Base-by-base conservation (phyloP, 345 rosid genomes). In the Acer negundo region DNA sequence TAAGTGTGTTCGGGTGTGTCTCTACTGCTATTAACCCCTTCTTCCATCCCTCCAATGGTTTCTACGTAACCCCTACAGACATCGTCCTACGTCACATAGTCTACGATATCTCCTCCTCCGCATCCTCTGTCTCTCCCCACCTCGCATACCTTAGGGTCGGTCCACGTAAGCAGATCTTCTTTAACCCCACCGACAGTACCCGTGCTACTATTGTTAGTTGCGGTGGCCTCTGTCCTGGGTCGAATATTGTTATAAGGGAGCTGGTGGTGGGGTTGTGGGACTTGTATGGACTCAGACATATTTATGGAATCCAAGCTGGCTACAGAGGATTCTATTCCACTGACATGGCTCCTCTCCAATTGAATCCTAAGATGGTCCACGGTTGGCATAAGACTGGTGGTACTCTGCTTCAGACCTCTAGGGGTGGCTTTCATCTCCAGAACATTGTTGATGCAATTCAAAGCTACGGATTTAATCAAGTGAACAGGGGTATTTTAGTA, bases 211-310 rank as follows among this genome's bases (percentile, higher is more conserved):
- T 92, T 24, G 98, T 95, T 26, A 91, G 93, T 0, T 93, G 97
- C 51, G 99, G 97, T 6, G 99, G 99, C 15, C 83, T 95, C 23
- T 95, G 99, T 73, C 99, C 98, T 8, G 99, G 98, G 40, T 77
- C 86, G 89, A 93, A 95, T 84, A 93, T 96, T 2, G 98, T 93
- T 72, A 82, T 93, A 22, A 87, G 98, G 80, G 99, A 95, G 80
- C 90, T 95, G 8, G 96, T 93, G 67, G 90, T 90, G 40, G 98
- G 93, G 51, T 85, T 95, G 1, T 90, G 97, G 99, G 96, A 91
- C 63, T 85, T 92, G 0, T 93, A 95, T 76, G 99, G 96, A 0
- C 94, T 93, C 42, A 86, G 88, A 35, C 51, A 84, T 73, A 92
- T 95, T 22, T 91, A 83, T 58, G 99, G 99, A 61, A 84, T 93